Base-by-base conservation (phyloP, 495 filamentous ascomycete species). In the Hyphodiscus hymeniophilus region DNA sequence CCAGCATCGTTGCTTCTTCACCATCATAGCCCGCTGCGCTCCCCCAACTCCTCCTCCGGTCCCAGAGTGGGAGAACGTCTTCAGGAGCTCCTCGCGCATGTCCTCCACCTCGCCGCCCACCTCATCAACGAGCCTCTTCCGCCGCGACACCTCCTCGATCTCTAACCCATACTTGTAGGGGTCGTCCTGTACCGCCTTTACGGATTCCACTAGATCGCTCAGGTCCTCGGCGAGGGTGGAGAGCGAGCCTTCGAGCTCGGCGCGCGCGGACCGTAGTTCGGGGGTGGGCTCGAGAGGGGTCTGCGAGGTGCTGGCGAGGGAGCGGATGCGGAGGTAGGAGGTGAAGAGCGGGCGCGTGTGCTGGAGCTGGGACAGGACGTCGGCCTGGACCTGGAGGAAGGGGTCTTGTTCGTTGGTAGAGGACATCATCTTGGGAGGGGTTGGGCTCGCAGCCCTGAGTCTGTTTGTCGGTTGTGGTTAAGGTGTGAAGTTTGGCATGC, bases 291-390 rank as follows among this genome's bases (percentile, higher is more conserved):
- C 81, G n/a, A n/a, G n/a, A n/a, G n/a, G n/a, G n/a, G n/a, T 3
- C 49, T 80, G 75, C 38, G 68, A 58, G 24, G 69, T 54, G 21
- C 59, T 55, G 48, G 83, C 74, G 13, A 94, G 79, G 15, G 89
- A 88, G 58, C 89, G 87, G 69, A 98, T 97, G 62, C 92, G 92
- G 33, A 94, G 81, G 74, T 94, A 97, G 33, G 89, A 95, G 53
- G 84, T 81, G 74, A 95, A 95, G 47, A 94, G 82, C 24, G 87
- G 78, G 11, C 90, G 82, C 50, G 85, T 84, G 38, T 74, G 76
- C 58, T 82, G 76, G 34, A 98, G 81, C 39, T 87, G 82, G 45
- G 81, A 69, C 40, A 92, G 80, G 56, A 96, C 87, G 58, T 68
- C 90, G 87, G 84, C 77, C 70, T 95, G 89, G 57, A 94, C 89